These are phyloP conservation scores for Murraya paniculata DNA, from an alignment of 345 rosid species.

Conservation along the genomic window DNA sequence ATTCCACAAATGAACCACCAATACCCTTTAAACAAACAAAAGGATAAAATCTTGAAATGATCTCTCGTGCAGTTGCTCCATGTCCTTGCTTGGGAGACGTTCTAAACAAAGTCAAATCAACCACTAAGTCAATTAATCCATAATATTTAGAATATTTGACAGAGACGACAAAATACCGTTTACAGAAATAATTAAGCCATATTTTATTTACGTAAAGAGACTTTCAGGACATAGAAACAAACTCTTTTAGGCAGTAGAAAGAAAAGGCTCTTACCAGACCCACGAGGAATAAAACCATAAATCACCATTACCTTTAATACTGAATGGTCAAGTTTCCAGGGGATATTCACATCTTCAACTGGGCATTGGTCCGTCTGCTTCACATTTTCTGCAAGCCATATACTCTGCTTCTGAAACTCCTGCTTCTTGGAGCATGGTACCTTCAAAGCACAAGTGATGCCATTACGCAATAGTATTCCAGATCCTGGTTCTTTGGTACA, in stretches of 20 bases:
- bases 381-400: slow-evolving; percentile 20
- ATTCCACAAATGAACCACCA: slow-evolving; percentile 51
- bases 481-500: slow-evolving; percentile 35
- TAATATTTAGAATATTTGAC: not conserved
- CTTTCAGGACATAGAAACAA: not conserved
- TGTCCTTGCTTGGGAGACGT: slow-evolving; percentile 20
- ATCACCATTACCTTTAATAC: slow-evolving; percentile 7
- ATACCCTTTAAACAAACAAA: slow-evolving; percentile 35
- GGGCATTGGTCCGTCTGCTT: slow-evolving; percentile 46
- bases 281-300: not conserved
- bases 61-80: slow-evolving; percentile 20
- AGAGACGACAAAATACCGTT: not conserved
- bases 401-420: slow-evolving; percentile 30
- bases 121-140: slow-evolving; percentile 9
- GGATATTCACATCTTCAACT: slow-evolving; percentile 25
- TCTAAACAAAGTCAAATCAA: slow-evolving; percentile 40
- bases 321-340: slow-evolving; percentile 20
- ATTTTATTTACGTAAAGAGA: slow-evolving; percentile 2
- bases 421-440: slow-evolving; percentile 33
- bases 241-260: not conserved
- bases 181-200: not conserved
- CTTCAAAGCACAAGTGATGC: slow-evolving; percentile 41
- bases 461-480: slow-evolving; percentile 24
- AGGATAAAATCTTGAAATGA: slow-evolving; percentile 20
- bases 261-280: not conserved